Base-by-base conservation (phyloP, 148 eudicot species). In the Amaranthus hypochondriacus region DNA sequence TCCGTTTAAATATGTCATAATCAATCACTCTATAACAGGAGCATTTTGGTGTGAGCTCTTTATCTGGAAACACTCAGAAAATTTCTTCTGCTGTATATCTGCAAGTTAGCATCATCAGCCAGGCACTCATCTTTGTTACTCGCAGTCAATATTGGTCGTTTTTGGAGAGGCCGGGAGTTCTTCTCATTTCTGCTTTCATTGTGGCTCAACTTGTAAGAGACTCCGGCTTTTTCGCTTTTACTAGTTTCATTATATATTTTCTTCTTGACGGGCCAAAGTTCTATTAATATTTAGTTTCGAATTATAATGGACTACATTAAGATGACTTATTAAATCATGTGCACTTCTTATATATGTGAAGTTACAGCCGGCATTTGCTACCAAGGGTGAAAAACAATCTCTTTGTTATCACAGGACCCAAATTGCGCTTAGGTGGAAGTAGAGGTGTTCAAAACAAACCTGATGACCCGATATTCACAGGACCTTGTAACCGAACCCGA, bases 41-140 rank as follows among this genome's bases (percentile, higher is more conserved):
- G 73, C 73, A 82, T 72, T 85, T 89, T 63, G 71, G 85, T 51
- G 90, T 87, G 75, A 81, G 71, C 61, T 85, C 93, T 77, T 57
- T 89, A 7, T 79, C 93, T 5, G 79, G 67, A 56, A 77, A 73
- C 72, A 75, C 86, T 5, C 83, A 89, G 78, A 79, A 89, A 77
- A 66, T 87, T 55, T 89, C 95, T 28, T 86, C 95, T 9, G 92
- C 95, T 69, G 60, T 90, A 13, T 90, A 90, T 83, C 80, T 90
- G 75, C 95, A 90, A 90, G 95, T 88, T 78, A 90, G 95, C 84
- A 84, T 84, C 77, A 86, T 89, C 70, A 90, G 95, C 59, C 95
- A 90, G 77, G 95, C 95, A 68, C 95, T 90, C 67, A 90, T 90
- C 72, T 90, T 90, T 70, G 95, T 90, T 49, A 90, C 95, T 67